Percentiles rank a stretch among this genome's conserved stretches.
Evolutionary conservation across 805 yeast genomes (phyloP).

Genomic region (Metschnikowia koreensis): DNA sequence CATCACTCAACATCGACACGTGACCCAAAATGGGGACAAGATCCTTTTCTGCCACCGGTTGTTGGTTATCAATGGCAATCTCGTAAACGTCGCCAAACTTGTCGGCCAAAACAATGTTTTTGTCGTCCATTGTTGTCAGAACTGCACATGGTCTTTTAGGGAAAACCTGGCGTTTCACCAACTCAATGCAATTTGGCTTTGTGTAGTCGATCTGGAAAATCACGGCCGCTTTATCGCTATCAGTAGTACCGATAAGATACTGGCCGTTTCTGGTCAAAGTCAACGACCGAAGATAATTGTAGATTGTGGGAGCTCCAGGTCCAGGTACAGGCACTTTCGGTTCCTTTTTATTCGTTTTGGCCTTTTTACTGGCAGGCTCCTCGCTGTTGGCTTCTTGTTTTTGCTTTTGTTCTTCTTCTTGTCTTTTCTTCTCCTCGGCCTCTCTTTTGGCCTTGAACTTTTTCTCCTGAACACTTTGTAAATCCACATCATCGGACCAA

Average conservation of each 20-base stretch:
- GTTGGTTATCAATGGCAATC: constrained; percentile 43
- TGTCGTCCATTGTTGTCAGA: constrained; percentile 51
- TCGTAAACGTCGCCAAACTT: constrained; percentile 94
- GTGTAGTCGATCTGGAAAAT: constrained; percentile 48
- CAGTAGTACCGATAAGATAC: constrained; percentile 67
- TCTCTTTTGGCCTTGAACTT: constrained; percentile 28
- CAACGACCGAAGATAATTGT: constrained; percentile 67
- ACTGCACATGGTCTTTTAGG: constrained; percentile 93
- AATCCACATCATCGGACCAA: constrained; percentile 63
- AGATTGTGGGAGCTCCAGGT: constrained; percentile 65
- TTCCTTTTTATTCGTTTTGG: constrained; percentile 17
- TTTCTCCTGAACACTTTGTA: constrained; percentile 49
- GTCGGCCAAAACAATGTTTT: constrained; percentile 71
- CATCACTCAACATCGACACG: constrained; percentile 92
- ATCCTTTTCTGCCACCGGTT: constrained; percentile 40
- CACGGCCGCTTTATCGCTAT: constrained; percentile 77
- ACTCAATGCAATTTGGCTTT: constrained; percentile 43
- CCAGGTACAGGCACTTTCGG: constrained; percentile 28
- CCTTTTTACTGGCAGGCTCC: constrained; percentile 7
- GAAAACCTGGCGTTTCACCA: constrained; percentile 69
- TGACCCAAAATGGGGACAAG: constrained; percentile 83
- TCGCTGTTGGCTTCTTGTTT: constrained; percentile 20
- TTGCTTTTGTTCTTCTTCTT: constrained; percentile 20
- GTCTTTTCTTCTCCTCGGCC: constrained; percentile 22
- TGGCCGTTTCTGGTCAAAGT: constrained; percentile 49